Base-by-base conservation (phyloP, 148 eudicot genomes). In the Drosera capensis region DNA sequence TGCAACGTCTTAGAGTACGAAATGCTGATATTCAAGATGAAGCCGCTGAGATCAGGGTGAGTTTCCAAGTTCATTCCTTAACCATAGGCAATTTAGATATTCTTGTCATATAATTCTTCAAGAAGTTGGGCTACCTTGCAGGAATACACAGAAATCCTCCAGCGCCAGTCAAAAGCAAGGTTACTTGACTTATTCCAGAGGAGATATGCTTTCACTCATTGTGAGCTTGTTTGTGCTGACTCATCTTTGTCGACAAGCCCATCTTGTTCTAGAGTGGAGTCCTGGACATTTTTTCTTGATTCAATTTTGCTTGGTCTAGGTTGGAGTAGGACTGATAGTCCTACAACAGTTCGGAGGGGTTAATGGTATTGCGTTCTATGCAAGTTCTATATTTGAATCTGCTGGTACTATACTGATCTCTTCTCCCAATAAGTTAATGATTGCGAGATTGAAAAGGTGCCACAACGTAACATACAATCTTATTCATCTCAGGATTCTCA, bases 311-410 rank as follows among this genome's bases (percentile, higher is more conserved):
- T 5, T 13, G 22, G 14, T 36, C 8, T 48, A 79, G 87, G 79
- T 79, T 43, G 87, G 87, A 64, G 79, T 79, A 44, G 87, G 87
- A 36, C 61, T 79, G 36, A 79, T 79, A 82, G 72, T 72, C 40
- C 51, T 75, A 51, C 87, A 79, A 57, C 87, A 79, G 43, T 65
- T 75, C 42, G 82, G 82, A 67, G 82, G 87, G 39, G 77, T 75
- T 45, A 75, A 72, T 20, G 87, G 59, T 36, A 53, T 79, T 58
- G 71, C 66, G 15, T 75, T 61, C 44, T 79, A 75, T 48, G 79
- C 82, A 15, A 72, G 72, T 42, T 60, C 79, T 45, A 79, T 79
- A 57, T 75, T 79, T 17, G 64, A 46, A 58, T 75, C 87, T 45
- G 82, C 87, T 40, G 87, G 87, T 79, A 48, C 49, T 19, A 41